phyloP scores from a whole-genome alignment of 768 basidiomycete species.

The Pleurotus sapidus region DNA sequence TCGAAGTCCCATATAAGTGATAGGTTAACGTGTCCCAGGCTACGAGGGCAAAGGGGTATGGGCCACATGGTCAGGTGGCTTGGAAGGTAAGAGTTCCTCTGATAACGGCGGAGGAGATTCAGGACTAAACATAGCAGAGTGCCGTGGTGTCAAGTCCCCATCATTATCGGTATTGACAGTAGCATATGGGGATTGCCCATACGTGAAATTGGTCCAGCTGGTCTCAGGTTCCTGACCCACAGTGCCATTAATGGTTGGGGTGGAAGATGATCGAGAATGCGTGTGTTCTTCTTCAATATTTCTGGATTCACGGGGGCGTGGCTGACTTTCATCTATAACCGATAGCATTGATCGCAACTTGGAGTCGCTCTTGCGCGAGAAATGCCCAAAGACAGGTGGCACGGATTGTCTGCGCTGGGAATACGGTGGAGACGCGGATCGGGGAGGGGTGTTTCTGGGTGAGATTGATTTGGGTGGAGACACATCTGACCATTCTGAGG shows the following conservation, averaged over 20 bases:
- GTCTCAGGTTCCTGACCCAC: constrained; percentile 22
- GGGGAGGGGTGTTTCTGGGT: constrained; percentile 42
- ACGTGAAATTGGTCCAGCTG: constrained; percentile 36
- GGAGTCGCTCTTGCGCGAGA: constrained; percentile 54
- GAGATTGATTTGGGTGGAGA: constrained; percentile 40
- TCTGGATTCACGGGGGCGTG: constrained; percentile 18
- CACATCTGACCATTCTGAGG: constrained; percentile 48
- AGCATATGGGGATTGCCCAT: constrained; percentile 35
- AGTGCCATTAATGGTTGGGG: constrained; percentile 19
- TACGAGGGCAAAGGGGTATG: background rate
- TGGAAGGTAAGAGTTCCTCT: background rate
- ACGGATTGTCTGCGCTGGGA: constrained; percentile 50
- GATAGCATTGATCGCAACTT: constrained; percentile 74
- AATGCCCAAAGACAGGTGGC: constrained; percentile 34
- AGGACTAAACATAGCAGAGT: constrained; percentile 23
- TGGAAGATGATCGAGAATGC: constrained; percentile 19
- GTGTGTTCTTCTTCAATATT: constrained; percentile 18
- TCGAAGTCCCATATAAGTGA: too few relatives aligned
- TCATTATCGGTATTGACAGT: constrained; percentile 2
- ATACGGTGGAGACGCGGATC: constrained; percentile 49
- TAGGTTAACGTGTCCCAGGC: too few relatives aligned
- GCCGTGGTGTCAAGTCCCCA: constrained; percentile 22
- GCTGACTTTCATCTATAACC: constrained; percentile 61
- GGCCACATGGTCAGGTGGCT: constrained; percentile 6
- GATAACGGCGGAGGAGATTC: constrained; percentile 20